These are phyloP conservation scores for Aspergillus sparsus DNA, from an alignment of 495 filamentous ascomycete species.

Conservation along the genomic window DNA sequence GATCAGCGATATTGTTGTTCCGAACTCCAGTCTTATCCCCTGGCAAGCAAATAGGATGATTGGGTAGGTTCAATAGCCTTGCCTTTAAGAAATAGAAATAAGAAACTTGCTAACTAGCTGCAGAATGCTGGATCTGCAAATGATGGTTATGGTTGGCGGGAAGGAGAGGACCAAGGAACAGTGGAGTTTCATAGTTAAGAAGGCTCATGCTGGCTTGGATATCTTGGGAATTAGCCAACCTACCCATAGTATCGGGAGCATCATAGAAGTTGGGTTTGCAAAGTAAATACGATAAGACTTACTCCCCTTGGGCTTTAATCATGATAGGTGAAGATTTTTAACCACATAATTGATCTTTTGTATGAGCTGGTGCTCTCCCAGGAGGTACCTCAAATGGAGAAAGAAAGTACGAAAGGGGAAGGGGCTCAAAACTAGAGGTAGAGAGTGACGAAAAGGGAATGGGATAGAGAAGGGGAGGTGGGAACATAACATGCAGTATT, in stretches of 20 bases:
- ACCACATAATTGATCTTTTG: too few relatives aligned
- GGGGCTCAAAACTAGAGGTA: too few relatives aligned
- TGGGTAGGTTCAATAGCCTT: not conserved
- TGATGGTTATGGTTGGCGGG: constrained; percentile 9
- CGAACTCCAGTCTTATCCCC: not conserved
- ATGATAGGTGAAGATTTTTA: too few relatives aligned
- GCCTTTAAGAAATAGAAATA: not conserved
- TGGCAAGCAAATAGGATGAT: constrained; percentile 9
- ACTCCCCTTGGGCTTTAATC: too few relatives aligned
- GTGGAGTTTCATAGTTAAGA: not conserved
- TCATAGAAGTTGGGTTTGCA: constrained; percentile 3
- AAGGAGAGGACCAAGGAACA: constrained; percentile 8
- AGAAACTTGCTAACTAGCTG: not conserved
- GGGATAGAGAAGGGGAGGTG: too few relatives aligned
- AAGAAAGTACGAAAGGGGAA: too few relatives aligned
- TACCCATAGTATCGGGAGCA: constrained; percentile 1
- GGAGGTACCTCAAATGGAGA: too few relatives aligned
- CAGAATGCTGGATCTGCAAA: constrained; percentile 9
- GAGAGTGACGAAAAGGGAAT: too few relatives aligned
- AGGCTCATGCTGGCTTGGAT: not conserved
- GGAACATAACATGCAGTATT: too few relatives aligned
- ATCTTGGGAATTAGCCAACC: constrained; percentile 1
- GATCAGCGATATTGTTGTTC: constrained; percentile 4
- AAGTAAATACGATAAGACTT: not conserved
- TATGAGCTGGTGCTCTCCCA: too few relatives aligned